Evolutionary conservation across 768 basidiomycete genomes (phyloP).

Genomic region (Trametes maxima): DNA sequence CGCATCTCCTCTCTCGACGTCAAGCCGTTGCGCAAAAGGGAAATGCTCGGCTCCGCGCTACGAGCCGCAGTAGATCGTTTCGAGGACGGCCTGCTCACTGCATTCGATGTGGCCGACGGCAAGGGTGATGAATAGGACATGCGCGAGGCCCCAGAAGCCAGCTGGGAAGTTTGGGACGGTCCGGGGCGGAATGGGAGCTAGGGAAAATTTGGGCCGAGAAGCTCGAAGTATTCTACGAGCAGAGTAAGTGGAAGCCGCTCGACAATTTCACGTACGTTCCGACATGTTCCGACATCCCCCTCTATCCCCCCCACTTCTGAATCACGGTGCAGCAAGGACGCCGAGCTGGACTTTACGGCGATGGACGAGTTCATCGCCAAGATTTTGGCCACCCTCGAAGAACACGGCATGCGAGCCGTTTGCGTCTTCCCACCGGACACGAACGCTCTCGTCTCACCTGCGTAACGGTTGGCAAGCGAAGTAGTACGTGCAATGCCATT

Average conservation of each 20-base stretch:
- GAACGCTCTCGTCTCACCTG: slow-evolving; percentile 77
- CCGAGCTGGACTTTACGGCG: slow-evolving; percentile 77
- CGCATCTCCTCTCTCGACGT: slow-evolving; percentile 70
- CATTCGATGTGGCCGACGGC: slow-evolving; percentile 87
- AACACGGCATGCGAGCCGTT: slow-evolving; percentile 80
- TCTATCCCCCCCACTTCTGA: neutral
- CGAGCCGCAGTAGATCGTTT: slow-evolving; percentile 85
- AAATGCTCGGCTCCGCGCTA: slow-evolving; percentile 62
- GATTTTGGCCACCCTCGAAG: slow-evolving; percentile 62
- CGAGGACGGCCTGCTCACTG: slow-evolving; percentile 81
- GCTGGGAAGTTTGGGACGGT: slow-evolving; percentile 79
- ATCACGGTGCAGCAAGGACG: slow-evolving; percentile 44
- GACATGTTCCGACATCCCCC: slow-evolving; percentile 27
- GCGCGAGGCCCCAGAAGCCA: slow-evolving; percentile 78
- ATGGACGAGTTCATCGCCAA: slow-evolving; percentile 91
- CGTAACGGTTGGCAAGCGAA: slow-evolving; percentile 82
- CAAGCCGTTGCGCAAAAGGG: slow-evolving; percentile 73
- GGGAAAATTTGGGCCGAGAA: slow-evolving; percentile 96
- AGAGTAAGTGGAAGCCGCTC: slow-evolving; percentile 74
- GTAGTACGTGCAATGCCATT: slow-evolving; percentile 53
- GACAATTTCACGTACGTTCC: slow-evolving; percentile 84
- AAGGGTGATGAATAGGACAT: slow-evolving; percentile 72
- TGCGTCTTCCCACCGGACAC: slow-evolving; percentile 84
- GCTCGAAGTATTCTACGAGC: slow-evolving; percentile 90
- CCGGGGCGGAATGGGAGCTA: slow-evolving; percentile 79